Conservation (phyloP, 2,329 filamentous ascomycete species). For the Blastomyces parvus region DNA sequence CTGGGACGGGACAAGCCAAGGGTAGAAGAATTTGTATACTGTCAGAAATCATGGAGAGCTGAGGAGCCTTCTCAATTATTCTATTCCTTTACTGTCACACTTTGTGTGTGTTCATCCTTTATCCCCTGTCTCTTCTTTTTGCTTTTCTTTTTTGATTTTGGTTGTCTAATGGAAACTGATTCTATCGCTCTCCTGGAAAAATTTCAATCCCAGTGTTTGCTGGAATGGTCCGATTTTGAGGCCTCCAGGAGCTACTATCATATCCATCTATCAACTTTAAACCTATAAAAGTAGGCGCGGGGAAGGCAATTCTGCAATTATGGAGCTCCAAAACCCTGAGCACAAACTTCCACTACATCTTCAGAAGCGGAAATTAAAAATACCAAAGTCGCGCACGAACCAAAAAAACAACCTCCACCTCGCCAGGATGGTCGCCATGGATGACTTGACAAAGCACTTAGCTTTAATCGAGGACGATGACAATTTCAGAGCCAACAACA, state of each 20-base stretch:
- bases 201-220: neutral
- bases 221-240: neutral
- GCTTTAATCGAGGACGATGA: constrained; percentile 10
- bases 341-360: too few species aligned
- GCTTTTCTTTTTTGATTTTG: neutral
- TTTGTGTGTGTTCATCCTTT: neutral
- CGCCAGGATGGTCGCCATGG: neutral
- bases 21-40: too few species aligned
- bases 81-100: too few species aligned
- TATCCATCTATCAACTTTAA: neutral
- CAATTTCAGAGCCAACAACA: constrained; percentile 9
- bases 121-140: neutral
- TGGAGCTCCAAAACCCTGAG: neutral
- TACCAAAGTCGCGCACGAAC: neutral
- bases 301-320: neutral
- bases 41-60: neutral
- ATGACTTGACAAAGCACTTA: constrained; percentile 4
- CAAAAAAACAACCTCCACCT: neutral
- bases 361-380: neutral
- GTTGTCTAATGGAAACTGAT: neutral
- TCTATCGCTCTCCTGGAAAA: neutral
- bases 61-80: neutral
- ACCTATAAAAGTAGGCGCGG: neutral
- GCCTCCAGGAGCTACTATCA: neutral
- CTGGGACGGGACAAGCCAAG: too few species aligned